These are phyloP conservation scores for Salix suchowensis DNA, from an alignment of 345 rosid species.

Conservation along the genomic window DNA sequence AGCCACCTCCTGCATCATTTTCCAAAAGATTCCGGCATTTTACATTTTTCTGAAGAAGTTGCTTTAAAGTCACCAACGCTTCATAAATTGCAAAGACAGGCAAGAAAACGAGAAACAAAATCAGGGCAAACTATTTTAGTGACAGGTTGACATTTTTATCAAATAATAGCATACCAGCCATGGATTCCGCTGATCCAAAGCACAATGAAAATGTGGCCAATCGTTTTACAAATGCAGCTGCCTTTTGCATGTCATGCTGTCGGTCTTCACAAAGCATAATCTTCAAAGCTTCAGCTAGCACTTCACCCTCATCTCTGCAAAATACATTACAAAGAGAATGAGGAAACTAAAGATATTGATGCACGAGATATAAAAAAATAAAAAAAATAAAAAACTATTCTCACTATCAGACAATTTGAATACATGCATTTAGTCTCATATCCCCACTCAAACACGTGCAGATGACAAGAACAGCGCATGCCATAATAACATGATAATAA, in stretches of 20 bases:
- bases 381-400: neutral
- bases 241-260: slow-evolving; percentile 94
- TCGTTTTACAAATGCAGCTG: slow-evolving; percentile 95
- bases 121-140: neutral
- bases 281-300: slow-evolving; percentile 85
- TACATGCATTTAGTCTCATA: too few species aligned
- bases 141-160: neutral
- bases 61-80: slow-evolving; percentile 82
- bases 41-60: slow-evolving; percentile 73
- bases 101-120: slow-evolving; percentile 2
- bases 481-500: too few species aligned
- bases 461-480: too few species aligned
- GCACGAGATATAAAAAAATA: neutral
- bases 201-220: slow-evolving; percentile 77
- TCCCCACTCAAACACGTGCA: too few species aligned
- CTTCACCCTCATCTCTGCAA: slow-evolving; percentile 79
- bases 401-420: neutral
- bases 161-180: slow-evolving; percentile 55
- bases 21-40: slow-evolving; percentile 89
- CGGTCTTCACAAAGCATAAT: slow-evolving; percentile 90
- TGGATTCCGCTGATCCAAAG: slow-evolving; percentile 81
- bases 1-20: slow-evolving; percentile 98
- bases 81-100: slow-evolving; percentile 10
- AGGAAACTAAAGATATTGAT: neutral
- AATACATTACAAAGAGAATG: neutral